These are phyloP conservation scores for Colletotrichum sp. DNA, from an alignment of 2,329 filamentous ascomycete genomes.

Conservation along the genomic window DNA sequence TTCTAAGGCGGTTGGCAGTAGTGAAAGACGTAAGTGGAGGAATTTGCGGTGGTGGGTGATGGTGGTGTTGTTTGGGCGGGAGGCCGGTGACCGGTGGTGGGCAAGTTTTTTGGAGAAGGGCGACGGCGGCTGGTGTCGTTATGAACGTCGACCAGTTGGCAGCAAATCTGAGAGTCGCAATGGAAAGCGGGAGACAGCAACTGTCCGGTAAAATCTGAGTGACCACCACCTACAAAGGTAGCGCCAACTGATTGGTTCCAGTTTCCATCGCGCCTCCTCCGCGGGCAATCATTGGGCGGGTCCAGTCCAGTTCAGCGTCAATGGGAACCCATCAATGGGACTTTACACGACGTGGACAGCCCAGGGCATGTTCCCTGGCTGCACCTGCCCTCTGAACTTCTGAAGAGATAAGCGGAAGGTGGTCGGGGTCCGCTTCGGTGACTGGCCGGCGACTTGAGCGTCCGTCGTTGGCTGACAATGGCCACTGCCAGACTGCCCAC, in stretches of 20 bases:
- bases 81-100: not conserved
- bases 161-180: not conserved
- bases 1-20: not conserved
- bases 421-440: slow-evolving; percentile 15
- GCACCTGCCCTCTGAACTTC: not conserved
- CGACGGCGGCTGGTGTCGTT: not conserved
- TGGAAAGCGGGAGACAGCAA: not conserved
- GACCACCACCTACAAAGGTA: not conserved
- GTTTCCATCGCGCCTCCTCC: not conserved
- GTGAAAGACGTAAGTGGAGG: not conserved
- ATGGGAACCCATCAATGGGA: not conserved
- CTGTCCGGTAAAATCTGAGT: not conserved
- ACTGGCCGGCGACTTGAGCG: slow-evolving; percentile 2
- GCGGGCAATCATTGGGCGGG: not conserved
- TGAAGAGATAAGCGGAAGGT: slow-evolving; percentile 12
- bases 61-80: not conserved
- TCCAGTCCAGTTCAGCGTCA: not conserved
- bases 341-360: not conserved
- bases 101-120: not conserved
- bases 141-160: not conserved
- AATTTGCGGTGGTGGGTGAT: not conserved
- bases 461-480: not conserved
- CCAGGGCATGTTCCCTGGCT: not conserved
- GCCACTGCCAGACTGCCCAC: not conserved
- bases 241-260: not conserved